These are phyloP conservation scores for Aspergillus sp. DNA, from an alignment of 2,329 filamentous ascomycete species.

Conservation along the genomic window DNA sequence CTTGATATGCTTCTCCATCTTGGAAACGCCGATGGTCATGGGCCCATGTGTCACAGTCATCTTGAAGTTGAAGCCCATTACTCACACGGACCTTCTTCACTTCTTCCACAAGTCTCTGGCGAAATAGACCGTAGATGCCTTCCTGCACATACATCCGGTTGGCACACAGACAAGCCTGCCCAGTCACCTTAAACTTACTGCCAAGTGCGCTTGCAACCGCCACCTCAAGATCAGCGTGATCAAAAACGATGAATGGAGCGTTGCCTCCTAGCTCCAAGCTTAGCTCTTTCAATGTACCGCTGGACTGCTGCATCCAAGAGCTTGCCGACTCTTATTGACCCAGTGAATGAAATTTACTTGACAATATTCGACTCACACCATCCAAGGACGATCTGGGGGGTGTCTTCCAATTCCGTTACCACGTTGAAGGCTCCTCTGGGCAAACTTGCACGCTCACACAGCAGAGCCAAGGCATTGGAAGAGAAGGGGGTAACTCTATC, in stretches of 20 bases:
- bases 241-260: slow-evolving; percentile 35
- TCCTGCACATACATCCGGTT: slow-evolving; percentile 32
- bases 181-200: slow-evolving; percentile 28
- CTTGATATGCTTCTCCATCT: too few species aligned
- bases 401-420: not conserved
- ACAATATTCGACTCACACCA: slow-evolving; percentile 17
- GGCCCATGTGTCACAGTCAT: too few species aligned
- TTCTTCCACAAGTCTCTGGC: too few species aligned
- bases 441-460: not conserved
- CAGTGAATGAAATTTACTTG: slow-evolving; percentile 30
- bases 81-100: too few species aligned
- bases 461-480: slow-evolving; percentile 6
- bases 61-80: too few species aligned
- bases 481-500: slow-evolving; percentile 29
- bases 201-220: slow-evolving; percentile 23
- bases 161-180: slow-evolving; percentile 32
- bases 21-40: too few species aligned
- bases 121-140: slow-evolving; percentile 14
- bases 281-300: slow-evolving; percentile 35
- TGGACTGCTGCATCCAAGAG: slow-evolving; percentile 28
- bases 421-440: not conserved
- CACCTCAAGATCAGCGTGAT: slow-evolving; percentile 35
- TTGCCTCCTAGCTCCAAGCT: slow-evolving; percentile 43
- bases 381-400: not conserved
- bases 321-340: slow-evolving; percentile 28